Conservation (phyloP, 2,329 filamentous ascomycete genomes). For the Monilinia fructigena region DNA sequence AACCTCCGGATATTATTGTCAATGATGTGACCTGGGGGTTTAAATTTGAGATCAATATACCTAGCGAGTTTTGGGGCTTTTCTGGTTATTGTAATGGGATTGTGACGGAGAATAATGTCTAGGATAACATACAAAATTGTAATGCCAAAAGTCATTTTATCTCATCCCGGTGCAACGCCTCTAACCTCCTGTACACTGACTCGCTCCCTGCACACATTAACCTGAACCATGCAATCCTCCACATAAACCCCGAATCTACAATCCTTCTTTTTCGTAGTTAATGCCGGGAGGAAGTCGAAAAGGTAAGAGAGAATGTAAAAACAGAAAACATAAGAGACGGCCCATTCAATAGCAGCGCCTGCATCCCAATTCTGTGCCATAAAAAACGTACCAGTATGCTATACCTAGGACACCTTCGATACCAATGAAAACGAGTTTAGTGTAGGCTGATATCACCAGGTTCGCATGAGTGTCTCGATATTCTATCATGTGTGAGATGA, state of each 20-base stretch:
- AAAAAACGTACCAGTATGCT: constrained; percentile 71
- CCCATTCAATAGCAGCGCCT: constrained; percentile 75
- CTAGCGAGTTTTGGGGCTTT: neutral
- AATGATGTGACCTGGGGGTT: neutral
- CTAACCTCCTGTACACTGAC: neutral
- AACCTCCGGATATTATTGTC: neutral
- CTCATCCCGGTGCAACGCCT: neutral
- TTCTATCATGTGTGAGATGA: constrained; percentile 6
- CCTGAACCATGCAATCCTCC: constrained; percentile 13
- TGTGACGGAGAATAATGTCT: neutral
- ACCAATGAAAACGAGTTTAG: constrained; percentile 68
- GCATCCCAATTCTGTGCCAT: constrained; percentile 64
- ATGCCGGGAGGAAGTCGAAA: constrained; percentile 78
- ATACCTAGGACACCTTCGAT: constrained; percentile 86
- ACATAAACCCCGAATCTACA: constrained; percentile 14
- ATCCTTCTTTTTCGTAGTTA: constrained; percentile 16
- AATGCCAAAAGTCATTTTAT: neutral
- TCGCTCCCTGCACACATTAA: neutral
- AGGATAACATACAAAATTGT: neutral
- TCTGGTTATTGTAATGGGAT: neutral
- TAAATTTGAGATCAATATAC: too few relatives aligned
- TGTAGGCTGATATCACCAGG: constrained; percentile 62
- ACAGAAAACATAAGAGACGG: constrained; percentile 78
- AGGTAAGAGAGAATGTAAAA: constrained; percentile 84
- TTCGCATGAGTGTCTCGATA: constrained; percentile 20